Evolutionary conservation across 106 monocot species (phyloP), one percentile per base, ranked within the genome.

Genomic region (Narthecium ossifragum): DNA sequence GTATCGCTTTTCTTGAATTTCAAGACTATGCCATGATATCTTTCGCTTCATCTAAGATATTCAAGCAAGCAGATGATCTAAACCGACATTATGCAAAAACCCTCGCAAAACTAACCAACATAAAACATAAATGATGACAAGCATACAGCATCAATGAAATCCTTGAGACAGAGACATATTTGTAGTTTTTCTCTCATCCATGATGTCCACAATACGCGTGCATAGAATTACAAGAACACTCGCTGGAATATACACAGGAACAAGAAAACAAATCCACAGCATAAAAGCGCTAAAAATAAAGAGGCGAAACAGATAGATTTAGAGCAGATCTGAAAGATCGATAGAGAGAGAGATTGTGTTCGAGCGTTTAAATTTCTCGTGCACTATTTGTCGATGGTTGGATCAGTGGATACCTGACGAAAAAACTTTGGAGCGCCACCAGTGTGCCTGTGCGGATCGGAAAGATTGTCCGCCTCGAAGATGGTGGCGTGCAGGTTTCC

Each of bases 401-500:
- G n/a, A n/a, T n/a, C n/a, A n/a, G 43, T 17, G 18, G 43, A 20
- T 62, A 87, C 86, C 77, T 74, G 53, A 64, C 82, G 82, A 72
- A 87, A 15, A 64, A 87, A 79, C 17, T 58, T 69, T 41, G 81
- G 81, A 31, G 60, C 81, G 12, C 72, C 55, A 4, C 56, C 80
- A 30, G 56, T 63, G 8, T 55, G 15, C 1, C 80, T 40, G 48
- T 63, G 24, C 15, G 80, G 63, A 13, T 67, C 57, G 40, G 59
- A 39, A 38, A 87, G 75, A 17, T 51, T 53, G 17, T 68, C 53
- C 2, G 82, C 86, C 75, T 87, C 86, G 61, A 68, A 82, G 61
- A 87, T 73, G 41, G 86, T 87, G 39, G 45, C 86, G 49, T 82
- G 82, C 26, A 87, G 68, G 51, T 68, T 87, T 9, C 86, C 86